Percentiles rank a stretch among this genome's conserved stretches.
These are phyloP conservation scores for Boletus insuetus DNA, from an alignment of 768 basidiomycete genomes.

Conservation along the genomic window DNA sequence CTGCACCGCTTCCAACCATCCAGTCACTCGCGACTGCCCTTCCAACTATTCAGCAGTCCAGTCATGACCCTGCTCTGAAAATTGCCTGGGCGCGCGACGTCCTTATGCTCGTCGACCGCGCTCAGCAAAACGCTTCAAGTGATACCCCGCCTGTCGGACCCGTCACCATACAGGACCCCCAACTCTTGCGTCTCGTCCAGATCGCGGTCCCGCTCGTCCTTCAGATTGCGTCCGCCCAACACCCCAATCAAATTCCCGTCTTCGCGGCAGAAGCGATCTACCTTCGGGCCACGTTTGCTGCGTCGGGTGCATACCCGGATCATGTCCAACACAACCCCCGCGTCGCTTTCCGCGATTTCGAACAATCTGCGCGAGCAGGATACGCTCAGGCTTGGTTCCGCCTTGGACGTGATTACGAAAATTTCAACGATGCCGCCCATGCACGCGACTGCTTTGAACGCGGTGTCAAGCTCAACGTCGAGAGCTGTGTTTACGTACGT, in stretches of 20 bases:
- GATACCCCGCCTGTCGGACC: conserved; percentile 51
- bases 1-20: conserved; percentile 67
- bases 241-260: conserved; percentile 35
- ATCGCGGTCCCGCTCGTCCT: conserved; percentile 66
- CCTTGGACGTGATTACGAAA: conserved; percentile 89
- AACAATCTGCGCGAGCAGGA: conserved; percentile 75
- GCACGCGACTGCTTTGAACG: conserved; percentile 87
- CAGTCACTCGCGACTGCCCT: conserved; percentile 53
- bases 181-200: conserved; percentile 56
- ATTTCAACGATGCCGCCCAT: conserved; percentile 67
- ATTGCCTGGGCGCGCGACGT: conserved; percentile 84
- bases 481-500: conserved; percentile 52
- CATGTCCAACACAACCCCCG: conserved; percentile 66
- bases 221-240: conserved; percentile 43
- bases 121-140: conserved; percentile 33
- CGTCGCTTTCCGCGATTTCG: conserved; percentile 86
- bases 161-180: conserved; percentile 53
- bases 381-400: conserved; percentile 86
- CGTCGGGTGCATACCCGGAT: conserved; percentile 70
- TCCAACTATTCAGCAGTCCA: conserved; percentile 49
- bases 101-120: conserved; percentile 70
- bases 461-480: conserved; percentile 71
- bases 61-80: conserved; percentile 56
- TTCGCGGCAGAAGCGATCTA: conserved; percentile 72
- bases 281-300: conserved; percentile 69